Conservation (phyloP, 2,329 filamentous ascomycete genomes). For the Monascus ruber region DNA sequence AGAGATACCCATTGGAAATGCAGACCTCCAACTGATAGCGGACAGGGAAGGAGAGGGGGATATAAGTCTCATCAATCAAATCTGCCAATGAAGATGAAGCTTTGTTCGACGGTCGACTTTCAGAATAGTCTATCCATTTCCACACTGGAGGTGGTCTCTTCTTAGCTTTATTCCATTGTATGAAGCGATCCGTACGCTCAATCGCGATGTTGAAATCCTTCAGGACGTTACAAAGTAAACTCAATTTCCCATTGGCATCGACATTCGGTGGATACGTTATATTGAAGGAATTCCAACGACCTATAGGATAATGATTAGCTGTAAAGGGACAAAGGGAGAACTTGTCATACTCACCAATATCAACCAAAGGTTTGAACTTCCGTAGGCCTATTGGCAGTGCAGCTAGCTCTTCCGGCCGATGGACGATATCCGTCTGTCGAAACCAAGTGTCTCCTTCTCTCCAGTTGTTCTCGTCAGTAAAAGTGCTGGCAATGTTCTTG, state of each 20-base stretch:
- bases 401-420: constrained; percentile 25
- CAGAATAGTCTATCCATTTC: constrained; percentile 28
- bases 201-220: constrained; percentile 61
- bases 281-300: constrained; percentile 52
- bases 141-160: constrained; percentile 19
- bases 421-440: constrained; percentile 53
- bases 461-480: constrained; percentile 40
- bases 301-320: constrained; percentile 17
- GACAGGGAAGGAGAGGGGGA: constrained; percentile 54
- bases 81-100: constrained; percentile 25
- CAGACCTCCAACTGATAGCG: constrained; percentile 90
- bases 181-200: constrained; percentile 33
- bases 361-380: constrained; percentile 43
- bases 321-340: not conserved
- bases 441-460: constrained; percentile 47
- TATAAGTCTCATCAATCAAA: constrained; percentile 20
- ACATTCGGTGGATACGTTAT: constrained; percentile 34
- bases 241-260: constrained; percentile 24
- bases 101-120: constrained; percentile 12
- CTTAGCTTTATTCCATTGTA: constrained; percentile 15
- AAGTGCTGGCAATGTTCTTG: constrained; percentile 25
- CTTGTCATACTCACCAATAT: constrained; percentile 39
- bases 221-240: constrained; percentile 43
- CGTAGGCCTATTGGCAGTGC: constrained; percentile 34
- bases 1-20: constrained; percentile 65